Conservation (phyloP, 352 stramenopile species). For the Peronospora destructor region DNA sequence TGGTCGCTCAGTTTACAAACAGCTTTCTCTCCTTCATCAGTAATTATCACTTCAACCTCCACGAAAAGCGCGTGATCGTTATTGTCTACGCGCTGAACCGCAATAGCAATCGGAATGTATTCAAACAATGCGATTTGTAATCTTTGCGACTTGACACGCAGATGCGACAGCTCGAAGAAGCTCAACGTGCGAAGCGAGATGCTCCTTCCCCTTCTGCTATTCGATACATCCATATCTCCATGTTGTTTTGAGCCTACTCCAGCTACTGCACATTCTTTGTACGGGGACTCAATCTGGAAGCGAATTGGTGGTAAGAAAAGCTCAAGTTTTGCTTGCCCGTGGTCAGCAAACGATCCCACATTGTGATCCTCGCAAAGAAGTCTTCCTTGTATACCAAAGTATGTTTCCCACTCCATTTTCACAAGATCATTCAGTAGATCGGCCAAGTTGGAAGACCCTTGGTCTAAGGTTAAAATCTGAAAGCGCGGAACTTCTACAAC, state of each 20-base stretch:
- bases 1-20: slow-evolving; percentile 15
- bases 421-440: slow-evolving; percentile 35
- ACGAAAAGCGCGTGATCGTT: slow-evolving; percentile 7
- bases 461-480: not conserved
- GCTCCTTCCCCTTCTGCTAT: slow-evolving; percentile 5
- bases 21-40: slow-evolving; percentile 25
- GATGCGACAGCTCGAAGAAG: slow-evolving; percentile 21
- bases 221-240: slow-evolving; percentile 5
- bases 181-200: slow-evolving; percentile 11
- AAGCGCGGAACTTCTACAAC: slow-evolving; percentile 39
- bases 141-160: slow-evolving; percentile 6
- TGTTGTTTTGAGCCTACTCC: slow-evolving; percentile 6
- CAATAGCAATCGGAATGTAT: slow-evolving; percentile 24
- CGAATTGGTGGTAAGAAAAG: slow-evolving; percentile 27
- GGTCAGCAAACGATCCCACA: slow-evolving; percentile 9
- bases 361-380: slow-evolving; percentile 23
- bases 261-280: not conserved
- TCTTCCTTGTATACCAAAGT: slow-evolving; percentile 37
- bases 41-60: slow-evolving; percentile 30
- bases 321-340: slow-evolving; percentile 20
- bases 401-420: slow-evolving; percentile 48
- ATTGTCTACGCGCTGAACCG: slow-evolving; percentile 8
- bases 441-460: slow-evolving; percentile 12
- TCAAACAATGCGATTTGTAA: slow-evolving; percentile 19
- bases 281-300: slow-evolving; percentile 24